phyloP scores from a whole-genome alignment of 371 early-diverging fungal genomes.

The Enteropsectra breve region DNA sequence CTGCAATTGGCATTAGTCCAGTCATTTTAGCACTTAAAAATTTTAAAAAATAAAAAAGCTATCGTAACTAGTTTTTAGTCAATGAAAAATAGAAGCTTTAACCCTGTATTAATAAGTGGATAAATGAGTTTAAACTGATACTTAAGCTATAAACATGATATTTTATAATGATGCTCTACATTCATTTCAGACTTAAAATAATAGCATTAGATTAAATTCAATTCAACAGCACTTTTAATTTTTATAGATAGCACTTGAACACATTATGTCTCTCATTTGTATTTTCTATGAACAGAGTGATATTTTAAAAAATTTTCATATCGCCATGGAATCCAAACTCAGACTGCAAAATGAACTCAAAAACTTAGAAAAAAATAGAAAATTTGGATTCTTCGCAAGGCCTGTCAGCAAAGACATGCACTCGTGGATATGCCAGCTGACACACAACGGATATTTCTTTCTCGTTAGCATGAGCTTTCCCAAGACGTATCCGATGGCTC shows the following conservation, averaged over 20 bases:
- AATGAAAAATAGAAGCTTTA: neutral
- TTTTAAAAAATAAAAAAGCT: neutral
- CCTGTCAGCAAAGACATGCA: conserved; percentile 43
- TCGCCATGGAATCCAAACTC: conserved; percentile 32
- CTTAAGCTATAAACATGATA: neutral
- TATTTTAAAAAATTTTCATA: conserved; percentile 9
- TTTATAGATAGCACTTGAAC: no score
- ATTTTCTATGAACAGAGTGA: no score
- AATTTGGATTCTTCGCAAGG: conserved; percentile 38
- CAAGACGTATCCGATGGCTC: conserved; percentile 53
- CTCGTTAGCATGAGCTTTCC: conserved; percentile 34
- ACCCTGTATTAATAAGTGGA: neutral
- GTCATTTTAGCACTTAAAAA: neutral
- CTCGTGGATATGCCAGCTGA: conserved; percentile 47
- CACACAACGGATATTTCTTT: conserved; percentile 37
- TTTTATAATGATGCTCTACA: neutral
- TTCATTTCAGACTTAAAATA: no score
- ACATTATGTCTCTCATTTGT: no score
- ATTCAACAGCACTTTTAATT: no score
- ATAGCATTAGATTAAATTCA: no score
- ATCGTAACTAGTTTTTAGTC: neutral
- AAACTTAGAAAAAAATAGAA: conserved; percentile 35
- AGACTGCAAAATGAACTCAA: conserved; percentile 50
- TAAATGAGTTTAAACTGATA: neutral
- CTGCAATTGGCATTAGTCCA: neutral